Base-by-base conservation (phyloP, 306 rosid species). In the Ormosia emarginata region DNA sequence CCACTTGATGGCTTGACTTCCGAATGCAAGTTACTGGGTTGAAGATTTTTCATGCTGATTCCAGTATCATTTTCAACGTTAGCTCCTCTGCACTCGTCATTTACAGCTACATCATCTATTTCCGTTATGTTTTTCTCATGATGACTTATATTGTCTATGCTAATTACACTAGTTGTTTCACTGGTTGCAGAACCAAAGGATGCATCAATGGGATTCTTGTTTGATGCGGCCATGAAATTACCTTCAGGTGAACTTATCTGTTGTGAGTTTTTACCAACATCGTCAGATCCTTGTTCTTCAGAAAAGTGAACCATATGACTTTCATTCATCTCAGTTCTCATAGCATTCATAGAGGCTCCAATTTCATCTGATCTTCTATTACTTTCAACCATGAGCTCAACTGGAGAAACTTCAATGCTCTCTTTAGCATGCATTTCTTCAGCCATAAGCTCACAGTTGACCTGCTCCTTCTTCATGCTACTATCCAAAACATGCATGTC, bases 341-440 rank as follows among this genome's bases (percentile, higher is more conserved):
- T 44, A 79, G 32, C 79, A 67, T 82, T 77, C 41, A 73, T 43
- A 50, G 85, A 47, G 62, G 67, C 47, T 77, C 70, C 83, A 52
- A 6, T 70, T 46, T 85, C 89, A 84, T 81, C 86, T 43, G 75
- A 57, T 50, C 53, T 70, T 40, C 49, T 78, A 57, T 13, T 74
- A 66, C 75, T 78, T 61, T 77, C 78, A 36, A 37, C 82, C 58
- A 57, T 66, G 55, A 44, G 34, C 57, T 67, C 59, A 30, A 40
- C 32, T 52, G 75, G 44, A 77, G 84, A 74, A 62, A 70, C 47
- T 81, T 57, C 88, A 75, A 67, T 71, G 78, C 65, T 81, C 63
- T 49, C 89, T 77, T 86, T 87, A 76, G 46, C 77, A 40, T 52
- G 77, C 67, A 83, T 85, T 57, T 83, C 73, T 72, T 74, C 68